Percentiles rank a stretch among this genome's conserved stretches.
phyloP scores from a whole-genome alignment of 805 yeast species.

The Kregervanrija fluxuum region DNA sequence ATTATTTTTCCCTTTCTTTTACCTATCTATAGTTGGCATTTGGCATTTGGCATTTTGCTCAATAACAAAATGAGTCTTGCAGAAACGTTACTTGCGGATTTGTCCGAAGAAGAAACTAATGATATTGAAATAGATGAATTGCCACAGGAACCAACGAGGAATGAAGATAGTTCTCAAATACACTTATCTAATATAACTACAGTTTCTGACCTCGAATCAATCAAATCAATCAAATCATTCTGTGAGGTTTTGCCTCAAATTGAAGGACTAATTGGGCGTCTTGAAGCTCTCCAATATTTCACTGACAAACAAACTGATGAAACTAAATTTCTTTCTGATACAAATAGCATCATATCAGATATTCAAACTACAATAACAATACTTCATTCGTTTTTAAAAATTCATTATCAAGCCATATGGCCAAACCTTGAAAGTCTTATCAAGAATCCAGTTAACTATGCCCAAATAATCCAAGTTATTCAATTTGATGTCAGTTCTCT shows the following conservation, averaged over 20 bases:
- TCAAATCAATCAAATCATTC: slow-evolving; percentile 22
- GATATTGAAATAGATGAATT: background rate
- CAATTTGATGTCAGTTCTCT: slow-evolving; percentile 1
- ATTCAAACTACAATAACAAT: slow-evolving; percentile 26
- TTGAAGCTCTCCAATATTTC: too few species aligned
- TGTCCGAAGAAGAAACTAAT: slow-evolving; percentile 21
- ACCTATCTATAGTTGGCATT: too few species aligned
- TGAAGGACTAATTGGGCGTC: slow-evolving; percentile 10
- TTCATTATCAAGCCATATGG: slow-evolving; percentile 53
- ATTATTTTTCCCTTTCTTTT: too few species aligned
- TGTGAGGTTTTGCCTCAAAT: slow-evolving; percentile 20
- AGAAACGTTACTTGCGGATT: slow-evolving; percentile 35
- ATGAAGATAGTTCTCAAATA: background rate
- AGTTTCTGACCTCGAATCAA: slow-evolving; percentile 6
- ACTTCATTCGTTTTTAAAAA: slow-evolving; percentile 42
- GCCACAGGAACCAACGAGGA: background rate
- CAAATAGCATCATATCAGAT: slow-evolving; percentile 2
- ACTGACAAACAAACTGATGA: slow-evolving; percentile 21
- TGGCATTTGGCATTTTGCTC: too few species aligned
- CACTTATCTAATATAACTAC: slow-evolving; percentile 7
- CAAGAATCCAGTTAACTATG: slow-evolving; percentile 55
- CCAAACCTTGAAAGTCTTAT: slow-evolving; percentile 65
- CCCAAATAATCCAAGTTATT: slow-evolving; percentile 27
- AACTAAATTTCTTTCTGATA: slow-evolving; percentile 39
- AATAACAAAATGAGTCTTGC: slow-evolving; percentile 30